Conservation (phyloP, 805 yeast species). For the Metschnikowia corniflorae region DNA sequence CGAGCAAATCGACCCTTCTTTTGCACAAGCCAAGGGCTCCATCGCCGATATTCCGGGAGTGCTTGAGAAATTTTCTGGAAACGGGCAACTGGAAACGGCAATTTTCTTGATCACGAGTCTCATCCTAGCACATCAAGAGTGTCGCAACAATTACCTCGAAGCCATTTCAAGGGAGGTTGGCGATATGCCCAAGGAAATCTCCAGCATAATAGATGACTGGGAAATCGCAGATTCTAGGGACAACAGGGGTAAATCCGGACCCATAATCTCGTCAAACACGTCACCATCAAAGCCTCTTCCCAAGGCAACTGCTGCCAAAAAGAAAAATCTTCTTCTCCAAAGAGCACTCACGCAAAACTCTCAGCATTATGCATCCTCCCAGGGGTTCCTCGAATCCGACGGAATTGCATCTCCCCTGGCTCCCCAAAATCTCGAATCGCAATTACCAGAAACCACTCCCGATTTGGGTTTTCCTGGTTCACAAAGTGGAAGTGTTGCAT, state of each 20-base stretch:
- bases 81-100: conserved; percentile 7
- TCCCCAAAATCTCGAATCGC: too few relatives aligned
- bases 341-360: conserved; percentile 13
- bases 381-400: too few relatives aligned
- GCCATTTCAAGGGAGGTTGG: conserved; percentile 6
- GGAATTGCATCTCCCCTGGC: too few relatives aligned
- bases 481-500: too few relatives aligned
- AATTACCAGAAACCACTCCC: too few relatives aligned
- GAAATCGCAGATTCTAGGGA: too few relatives aligned
- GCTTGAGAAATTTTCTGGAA: conserved; percentile 1
- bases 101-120: conserved; percentile 10
- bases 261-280: too few relatives aligned
- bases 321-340: conserved; percentile 1
- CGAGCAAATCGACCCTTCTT: neutral
- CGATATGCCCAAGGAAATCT: conserved; percentile 5
- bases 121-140: conserved; percentile 6
- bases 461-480: too few relatives aligned
- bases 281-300: too few relatives aligned
- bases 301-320: too few relatives aligned
- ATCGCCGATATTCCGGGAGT: conserved; percentile 2
- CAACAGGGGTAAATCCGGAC: too few relatives aligned
- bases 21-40: neutral
- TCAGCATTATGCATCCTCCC: conserved; percentile 2
- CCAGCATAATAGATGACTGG: conserved; percentile 9
- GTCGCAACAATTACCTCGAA: conserved; percentile 3